Conservation (phyloP, 352 stramenopile species). For the Pythium biforme region DNA sequence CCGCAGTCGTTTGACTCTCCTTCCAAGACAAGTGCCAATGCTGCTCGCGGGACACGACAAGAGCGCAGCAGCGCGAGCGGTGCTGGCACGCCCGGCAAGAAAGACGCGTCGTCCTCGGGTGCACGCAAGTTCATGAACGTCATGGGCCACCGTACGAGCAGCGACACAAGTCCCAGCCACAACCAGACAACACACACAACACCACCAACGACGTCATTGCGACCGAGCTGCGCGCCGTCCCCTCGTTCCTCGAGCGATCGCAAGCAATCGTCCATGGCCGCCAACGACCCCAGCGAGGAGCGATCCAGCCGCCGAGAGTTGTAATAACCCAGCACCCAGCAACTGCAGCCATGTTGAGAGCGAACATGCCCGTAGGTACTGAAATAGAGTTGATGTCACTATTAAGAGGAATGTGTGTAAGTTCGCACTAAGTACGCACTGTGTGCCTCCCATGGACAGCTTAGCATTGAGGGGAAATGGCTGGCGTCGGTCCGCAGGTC, state of each 20-base stretch:
- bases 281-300: conserved; percentile 9
- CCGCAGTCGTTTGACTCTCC: conserved; percentile 1
- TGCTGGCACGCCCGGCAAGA: conserved; percentile 14
- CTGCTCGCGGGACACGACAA: background rate
- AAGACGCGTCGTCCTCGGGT: conserved; percentile 5
- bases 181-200: conserved; percentile 4
- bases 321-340: background rate
- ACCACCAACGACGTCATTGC: too few relatives aligned
- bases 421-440: conserved; percentile 18
- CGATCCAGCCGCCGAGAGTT: conserved; percentile 3
- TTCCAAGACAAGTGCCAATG: background rate
- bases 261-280: background rate
- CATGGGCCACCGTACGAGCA: conserved; percentile 9
- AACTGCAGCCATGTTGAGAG: conserved; percentile 12
- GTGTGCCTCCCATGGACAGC: background rate
- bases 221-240: too few relatives aligned
- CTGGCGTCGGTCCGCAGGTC: conserved; percentile 54
- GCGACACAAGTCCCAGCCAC: conserved; percentile 13
- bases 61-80: background rate
- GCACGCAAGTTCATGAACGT: conserved; percentile 27
- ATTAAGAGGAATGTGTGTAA: background rate
- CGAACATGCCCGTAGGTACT: background rate
- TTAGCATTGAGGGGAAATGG: conserved; percentile 20
- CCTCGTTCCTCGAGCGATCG: too few relatives aligned
- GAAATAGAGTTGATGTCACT: conserved; percentile 5